These are phyloP conservation scores for Grigorovia jiainica DNA, from an alignment of 805 yeast species.

Conservation along the genomic window DNA sequence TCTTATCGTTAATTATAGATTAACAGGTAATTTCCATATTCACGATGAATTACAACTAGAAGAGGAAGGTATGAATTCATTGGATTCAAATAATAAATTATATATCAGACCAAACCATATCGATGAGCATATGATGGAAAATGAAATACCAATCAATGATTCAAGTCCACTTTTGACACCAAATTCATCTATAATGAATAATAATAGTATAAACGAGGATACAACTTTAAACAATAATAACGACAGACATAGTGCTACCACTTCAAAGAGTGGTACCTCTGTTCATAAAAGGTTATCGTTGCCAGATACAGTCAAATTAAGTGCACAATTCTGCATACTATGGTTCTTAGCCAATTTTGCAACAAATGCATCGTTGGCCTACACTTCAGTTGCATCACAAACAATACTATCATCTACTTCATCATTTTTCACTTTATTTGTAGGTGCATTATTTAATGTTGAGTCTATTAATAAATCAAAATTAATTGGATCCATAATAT, in stretches of 20 bases:
- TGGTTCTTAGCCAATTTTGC: slow-evolving; percentile 90
- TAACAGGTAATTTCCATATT: slow-evolving; percentile 23
- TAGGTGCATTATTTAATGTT: slow-evolving; percentile 65
- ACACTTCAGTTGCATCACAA: slow-evolving; percentile 89
- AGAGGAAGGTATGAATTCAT: slow-evolving; percentile 21
- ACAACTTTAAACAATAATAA: neutral
- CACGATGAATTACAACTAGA: slow-evolving; percentile 23
- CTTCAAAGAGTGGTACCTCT: slow-evolving; percentile 1
- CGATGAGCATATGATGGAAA: no score
- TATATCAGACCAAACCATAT: neutral
- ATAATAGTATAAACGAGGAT: no score
- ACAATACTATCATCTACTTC: slow-evolving; percentile 89
- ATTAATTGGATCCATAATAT: slow-evolving; percentile 56
- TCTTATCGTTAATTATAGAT: slow-evolving; percentile 18
- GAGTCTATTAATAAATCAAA: slow-evolving; percentile 62
- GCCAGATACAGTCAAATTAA: slow-evolving; percentile 60
- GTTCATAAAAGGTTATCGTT: slow-evolving; percentile 29
- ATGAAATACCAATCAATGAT: slow-evolving; percentile 1
- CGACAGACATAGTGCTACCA: neutral
- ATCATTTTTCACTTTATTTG: slow-evolving; percentile 80
- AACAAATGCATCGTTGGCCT: slow-evolving; percentile 78
- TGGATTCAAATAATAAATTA: slow-evolving; percentile 1
- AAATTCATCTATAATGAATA: neutral
- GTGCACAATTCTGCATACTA: slow-evolving; percentile 72
- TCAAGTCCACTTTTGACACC: slow-evolving; percentile 1